Conservation (phyloP, 352 stramenopile genomes). For the Elongisporangium anandrum region DNA sequence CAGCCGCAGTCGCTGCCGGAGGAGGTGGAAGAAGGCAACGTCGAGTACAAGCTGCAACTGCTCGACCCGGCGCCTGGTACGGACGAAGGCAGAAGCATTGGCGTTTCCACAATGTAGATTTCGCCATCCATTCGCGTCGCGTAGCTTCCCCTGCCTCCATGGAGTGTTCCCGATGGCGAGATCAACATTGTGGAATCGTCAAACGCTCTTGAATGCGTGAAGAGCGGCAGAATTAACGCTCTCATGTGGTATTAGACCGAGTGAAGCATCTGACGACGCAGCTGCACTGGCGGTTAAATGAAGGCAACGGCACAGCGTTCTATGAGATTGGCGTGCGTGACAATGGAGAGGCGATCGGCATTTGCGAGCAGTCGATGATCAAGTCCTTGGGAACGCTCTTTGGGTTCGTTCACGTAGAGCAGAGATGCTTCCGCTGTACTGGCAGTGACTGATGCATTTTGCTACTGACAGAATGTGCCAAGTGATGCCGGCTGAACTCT, state of each 20-base stretch:
- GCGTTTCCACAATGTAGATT: neutral
- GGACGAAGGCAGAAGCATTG: neutral
- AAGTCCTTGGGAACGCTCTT: constrained; percentile 65
- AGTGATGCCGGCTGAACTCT: constrained; percentile 61
- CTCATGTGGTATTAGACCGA: constrained; percentile 27
- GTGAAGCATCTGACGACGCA: constrained; percentile 87
- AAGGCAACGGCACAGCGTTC: constrained; percentile 77
- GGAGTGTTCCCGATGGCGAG: neutral
- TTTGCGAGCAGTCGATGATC: constrained; percentile 59
- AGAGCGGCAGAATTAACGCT: neutral
- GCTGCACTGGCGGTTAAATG: constrained; percentile 89
- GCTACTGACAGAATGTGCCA: constrained; percentile 56
- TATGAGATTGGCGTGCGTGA: constrained; percentile 89
- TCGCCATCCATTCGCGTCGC: neutral
- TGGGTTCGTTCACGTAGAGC: constrained; percentile 22
- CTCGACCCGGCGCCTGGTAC: constrained; percentile 51
- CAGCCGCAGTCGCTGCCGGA: constrained; percentile 29
- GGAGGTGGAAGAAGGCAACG: constrained; percentile 88
- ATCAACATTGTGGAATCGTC: neutral
- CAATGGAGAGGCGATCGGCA: constrained; percentile 70
- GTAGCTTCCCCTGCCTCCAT: neutral
- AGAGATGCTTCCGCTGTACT: too few relatives aligned
- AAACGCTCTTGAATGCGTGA: neutral
- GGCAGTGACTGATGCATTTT: too few relatives aligned
- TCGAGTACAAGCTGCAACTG: constrained; percentile 91